Conservation (phyloP, 2,329 filamentous ascomycete species). For the Microsporum ferrugineum region DNA sequence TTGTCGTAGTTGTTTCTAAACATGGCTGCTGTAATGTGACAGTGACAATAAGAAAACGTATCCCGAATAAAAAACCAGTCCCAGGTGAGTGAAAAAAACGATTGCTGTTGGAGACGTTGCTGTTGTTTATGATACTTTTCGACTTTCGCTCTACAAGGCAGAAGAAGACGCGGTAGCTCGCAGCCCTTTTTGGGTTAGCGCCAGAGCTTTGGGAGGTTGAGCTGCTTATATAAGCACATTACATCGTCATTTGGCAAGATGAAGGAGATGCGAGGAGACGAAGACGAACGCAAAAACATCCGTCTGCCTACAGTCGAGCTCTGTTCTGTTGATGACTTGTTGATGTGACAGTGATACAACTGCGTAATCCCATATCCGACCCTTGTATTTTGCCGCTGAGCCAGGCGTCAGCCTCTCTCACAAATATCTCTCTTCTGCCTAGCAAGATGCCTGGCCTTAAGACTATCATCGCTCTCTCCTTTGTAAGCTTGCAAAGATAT, state of each 20-base stretch:
- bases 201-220: not conserved
- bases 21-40: constrained; percentile 49
- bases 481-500: constrained; percentile 45
- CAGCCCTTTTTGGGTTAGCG: constrained; percentile 13
- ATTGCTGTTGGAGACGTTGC: not conserved
- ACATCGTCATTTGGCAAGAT: not conserved
- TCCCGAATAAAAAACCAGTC: not conserved
- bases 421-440: not conserved
- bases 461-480: constrained; percentile 97
- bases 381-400: not conserved
- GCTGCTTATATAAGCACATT: not conserved
- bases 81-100: constrained; percentile 1
- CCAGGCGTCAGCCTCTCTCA: constrained; percentile 12
- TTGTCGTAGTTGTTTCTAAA: constrained; percentile 99
- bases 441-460: constrained; percentile 74
- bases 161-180: constrained; percentile 14
- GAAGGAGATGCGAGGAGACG: not conserved
- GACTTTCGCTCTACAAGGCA: constrained; percentile 8
- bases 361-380: not conserved
- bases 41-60: constrained; percentile 1
- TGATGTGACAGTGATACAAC: not conserved
- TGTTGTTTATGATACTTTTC: not conserved
- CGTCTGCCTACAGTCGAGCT: not conserved
- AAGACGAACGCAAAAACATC: not conserved
- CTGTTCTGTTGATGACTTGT: not conserved